Percentiles rank a stretch among this genome's conserved stretches.
Conservation (phyloP, 768 basidiomycete species). For the Mrakia gelida region DNA sequence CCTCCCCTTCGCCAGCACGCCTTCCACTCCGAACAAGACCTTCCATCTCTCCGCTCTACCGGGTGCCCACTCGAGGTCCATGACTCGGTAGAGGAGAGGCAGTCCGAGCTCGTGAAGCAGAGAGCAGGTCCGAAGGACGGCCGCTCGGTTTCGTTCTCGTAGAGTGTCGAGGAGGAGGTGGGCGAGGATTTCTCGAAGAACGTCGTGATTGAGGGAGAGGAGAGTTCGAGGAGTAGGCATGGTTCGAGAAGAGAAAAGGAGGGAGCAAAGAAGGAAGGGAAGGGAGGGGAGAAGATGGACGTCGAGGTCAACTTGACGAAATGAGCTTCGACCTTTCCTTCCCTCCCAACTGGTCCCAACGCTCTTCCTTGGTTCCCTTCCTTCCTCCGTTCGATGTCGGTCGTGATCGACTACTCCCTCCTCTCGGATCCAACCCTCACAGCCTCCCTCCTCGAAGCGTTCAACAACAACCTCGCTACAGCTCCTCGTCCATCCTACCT, state of each 20-base stretch:
- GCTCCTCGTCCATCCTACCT: conserved; percentile 85
- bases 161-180: conserved; percentile 5
- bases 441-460: conserved; percentile 61
- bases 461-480: conserved; percentile 71
- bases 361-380: background rate
- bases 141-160: background rate
- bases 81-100: background rate
- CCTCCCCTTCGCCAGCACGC: too few species aligned
- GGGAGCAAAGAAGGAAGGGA: background rate
- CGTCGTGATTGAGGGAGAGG: background rate
- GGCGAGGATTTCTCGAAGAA: background rate
- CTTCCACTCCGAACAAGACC: too few species aligned
- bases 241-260: too few species aligned
- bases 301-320: background rate
- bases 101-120: background rate
- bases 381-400: conserved; percentile 59
- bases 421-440: conserved; percentile 52
- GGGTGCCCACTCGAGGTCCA: background rate
- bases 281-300: background rate
- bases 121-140: background rate
- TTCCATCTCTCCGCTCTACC: too few species aligned
- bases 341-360: background rate
- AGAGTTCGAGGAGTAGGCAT: background rate
- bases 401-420: conserved; percentile 89
- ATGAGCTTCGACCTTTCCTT: background rate